Percentiles rank a stretch among this genome's conserved stretches.
Conservation (phyloP, 352 stramenopile species). For the Pythium chondricola region DNA sequence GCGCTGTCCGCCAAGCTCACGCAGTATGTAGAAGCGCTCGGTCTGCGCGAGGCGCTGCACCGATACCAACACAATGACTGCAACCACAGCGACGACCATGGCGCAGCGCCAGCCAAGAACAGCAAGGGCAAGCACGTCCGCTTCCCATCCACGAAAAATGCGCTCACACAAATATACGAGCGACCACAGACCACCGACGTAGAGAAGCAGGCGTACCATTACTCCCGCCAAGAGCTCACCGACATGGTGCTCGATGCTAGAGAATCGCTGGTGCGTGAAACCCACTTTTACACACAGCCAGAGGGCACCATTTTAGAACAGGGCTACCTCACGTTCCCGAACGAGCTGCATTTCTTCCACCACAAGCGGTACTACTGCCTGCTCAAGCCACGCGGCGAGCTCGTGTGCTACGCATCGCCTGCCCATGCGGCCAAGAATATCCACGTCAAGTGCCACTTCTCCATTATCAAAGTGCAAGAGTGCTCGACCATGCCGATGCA, state of each 20-base stretch:
- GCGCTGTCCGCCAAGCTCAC: constrained; percentile 42
- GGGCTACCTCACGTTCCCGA: constrained; percentile 48
- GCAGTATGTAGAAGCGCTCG: constrained; percentile 46
- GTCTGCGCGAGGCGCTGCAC: constrained; percentile 28
- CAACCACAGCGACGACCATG: neutral
- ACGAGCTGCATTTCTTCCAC: constrained; percentile 52
- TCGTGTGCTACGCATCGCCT: constrained; percentile 44
- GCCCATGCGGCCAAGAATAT: constrained; percentile 40
- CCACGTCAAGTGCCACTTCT: constrained; percentile 38
- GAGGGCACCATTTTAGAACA: constrained; percentile 68
- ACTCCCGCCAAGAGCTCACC: constrained; percentile 42
- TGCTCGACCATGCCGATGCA: constrained; percentile 43
- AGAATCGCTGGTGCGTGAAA: constrained; percentile 35
- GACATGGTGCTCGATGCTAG: constrained; percentile 51
- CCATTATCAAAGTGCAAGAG: constrained; percentile 56
- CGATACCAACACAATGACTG: constrained; percentile 11
- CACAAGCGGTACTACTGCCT: constrained; percentile 63
- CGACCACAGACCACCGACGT: constrained; percentile 27
- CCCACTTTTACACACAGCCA: constrained; percentile 37
- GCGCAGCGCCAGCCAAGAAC: constrained; percentile 1
- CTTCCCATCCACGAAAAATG: constrained; percentile 26
- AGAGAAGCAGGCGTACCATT: constrained; percentile 55
- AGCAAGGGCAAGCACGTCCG: constrained; percentile 34
- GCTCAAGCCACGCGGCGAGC: constrained; percentile 29
- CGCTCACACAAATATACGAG: constrained; percentile 36